Evolutionary conservation across 2,329 filamentous ascomycete genomes (phyloP), one percentile per base, ranked within the genome.

Genomic region (Fusarium haematococcum): DNA sequence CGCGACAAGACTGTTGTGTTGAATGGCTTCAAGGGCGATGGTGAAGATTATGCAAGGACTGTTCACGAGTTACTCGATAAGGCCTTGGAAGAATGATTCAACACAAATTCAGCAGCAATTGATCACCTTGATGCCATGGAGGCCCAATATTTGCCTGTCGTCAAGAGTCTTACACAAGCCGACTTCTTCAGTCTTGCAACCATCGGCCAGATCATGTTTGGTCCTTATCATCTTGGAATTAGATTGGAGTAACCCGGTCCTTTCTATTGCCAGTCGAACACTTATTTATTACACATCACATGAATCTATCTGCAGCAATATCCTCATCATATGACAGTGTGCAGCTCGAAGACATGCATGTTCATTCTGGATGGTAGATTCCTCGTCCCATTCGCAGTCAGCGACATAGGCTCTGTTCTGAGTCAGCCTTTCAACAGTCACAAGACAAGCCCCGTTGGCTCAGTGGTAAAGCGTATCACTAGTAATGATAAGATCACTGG

Each of bases 1-100:
- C 86, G 88, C 66, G 89, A 92, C 50, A 95, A 94, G 82, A 91
- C 87, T 0, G 81, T 93, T 14, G 82, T 85, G 4, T 65, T 88
- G 8, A 79, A 64, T 10, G 84, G 83, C 32, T 67, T 83, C 41
- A 71, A 78, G 32, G 81, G 80, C 1, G 81, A 83, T 4, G 81
- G 79, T 20, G 69, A 79, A 7, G 70, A 70, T 18, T 80, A 78
- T 67, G 80, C 76, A 25, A 69, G 71, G 20, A 75, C 56, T 14
- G 72, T 83, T 30, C 75, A 81, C 23, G 73, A 77, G 35, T 48
- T 79, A 59, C 73, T 83, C 58, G 71, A 71, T 33, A 79, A 71
- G 64, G 80, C 81, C 14, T 43, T 77, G 5, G 63, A 73, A 39
- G 72, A 75, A 57, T 76, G 33, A 71, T 23, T 18, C 8, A 11